Conservation (phyloP, 257 asterid genomes). For the Nyctanthes arbortristis region DNA sequence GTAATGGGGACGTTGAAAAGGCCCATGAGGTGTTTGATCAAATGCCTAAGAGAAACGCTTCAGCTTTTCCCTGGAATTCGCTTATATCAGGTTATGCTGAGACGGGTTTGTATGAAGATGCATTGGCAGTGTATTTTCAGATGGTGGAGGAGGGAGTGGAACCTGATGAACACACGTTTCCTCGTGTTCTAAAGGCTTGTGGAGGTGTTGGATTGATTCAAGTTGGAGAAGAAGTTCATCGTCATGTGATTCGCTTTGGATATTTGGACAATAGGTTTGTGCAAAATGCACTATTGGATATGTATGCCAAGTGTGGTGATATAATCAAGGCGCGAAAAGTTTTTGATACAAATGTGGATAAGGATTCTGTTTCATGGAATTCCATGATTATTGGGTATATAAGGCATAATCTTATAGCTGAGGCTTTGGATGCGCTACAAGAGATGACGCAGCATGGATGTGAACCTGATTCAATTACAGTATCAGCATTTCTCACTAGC, state of each 20-base stretch:
- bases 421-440: conserved; percentile 42
- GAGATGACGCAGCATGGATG: conserved; percentile 46
- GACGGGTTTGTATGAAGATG: conserved; percentile 65
- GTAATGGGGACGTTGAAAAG: conserved; percentile 47
- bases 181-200: conserved; percentile 84
- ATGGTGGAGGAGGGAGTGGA: conserved; percentile 87
- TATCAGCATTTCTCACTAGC: conserved; percentile 55
- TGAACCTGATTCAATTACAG: conserved; percentile 60
- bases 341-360: conserved; percentile 45
- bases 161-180: conserved; percentile 78
- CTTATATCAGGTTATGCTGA: conserved; percentile 77
- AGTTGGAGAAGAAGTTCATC: conserved; percentile 79
- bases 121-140: conserved; percentile 80
- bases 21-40: conserved; percentile 82
- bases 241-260: conserved; percentile 65
- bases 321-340: conserved; percentile 58
- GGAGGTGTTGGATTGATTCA: conserved; percentile 68
- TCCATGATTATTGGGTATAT: conserved; percentile 67
- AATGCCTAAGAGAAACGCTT: conserved; percentile 60
- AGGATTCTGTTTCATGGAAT: conserved; percentile 79
- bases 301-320: conserved; percentile 87
- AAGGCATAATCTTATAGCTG: conserved; percentile 55
- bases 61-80: conserved; percentile 85
- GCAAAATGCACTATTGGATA: conserved; percentile 66
- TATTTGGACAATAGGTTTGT: conserved; percentile 52